phyloP scores from a whole-genome alignment of 768 basidiomycete genomes.

The Psilocybe sp. region DNA sequence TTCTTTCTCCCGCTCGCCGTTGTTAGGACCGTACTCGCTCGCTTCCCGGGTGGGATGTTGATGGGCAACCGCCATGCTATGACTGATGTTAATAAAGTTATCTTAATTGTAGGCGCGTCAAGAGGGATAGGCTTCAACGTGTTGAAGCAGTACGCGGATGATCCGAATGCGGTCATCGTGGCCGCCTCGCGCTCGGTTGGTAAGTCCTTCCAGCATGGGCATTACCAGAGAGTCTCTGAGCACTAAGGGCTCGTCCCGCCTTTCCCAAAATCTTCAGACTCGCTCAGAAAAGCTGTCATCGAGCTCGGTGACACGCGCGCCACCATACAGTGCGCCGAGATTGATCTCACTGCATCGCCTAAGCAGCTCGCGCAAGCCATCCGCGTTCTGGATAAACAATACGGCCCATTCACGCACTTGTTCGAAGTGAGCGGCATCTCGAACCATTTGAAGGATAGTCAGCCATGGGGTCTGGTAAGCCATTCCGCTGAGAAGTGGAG shows the following conservation, averaged over 20 bases:
- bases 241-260: neutral
- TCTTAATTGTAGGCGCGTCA: conserved; percentile 26
- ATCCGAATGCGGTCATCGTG: conserved; percentile 23
- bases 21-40: too few species aligned
- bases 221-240: neutral
- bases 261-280: conserved; percentile 5
- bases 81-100: conserved; percentile 14
- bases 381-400: conserved; percentile 18
- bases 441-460: conserved; percentile 17
- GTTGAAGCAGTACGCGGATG: conserved; percentile 23
- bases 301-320: conserved; percentile 20
- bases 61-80: too few species aligned
- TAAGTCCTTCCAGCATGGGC: conserved; percentile 1
- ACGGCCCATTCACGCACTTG: conserved; percentile 29
- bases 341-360: conserved; percentile 19
- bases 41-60: too few species aligned
- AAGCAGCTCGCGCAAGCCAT: conserved; percentile 19
- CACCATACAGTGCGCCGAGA: conserved; percentile 17
- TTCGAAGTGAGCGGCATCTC: conserved; percentile 27
- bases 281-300: conserved; percentile 14
- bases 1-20: too few species aligned
- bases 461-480: conserved; percentile 20
- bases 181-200: conserved; percentile 23
- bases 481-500: neutral
- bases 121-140: conserved; percentile 26